Conservation (phyloP, 192 early-diverging fungal species). For the Backusella morwellensis region DNA sequence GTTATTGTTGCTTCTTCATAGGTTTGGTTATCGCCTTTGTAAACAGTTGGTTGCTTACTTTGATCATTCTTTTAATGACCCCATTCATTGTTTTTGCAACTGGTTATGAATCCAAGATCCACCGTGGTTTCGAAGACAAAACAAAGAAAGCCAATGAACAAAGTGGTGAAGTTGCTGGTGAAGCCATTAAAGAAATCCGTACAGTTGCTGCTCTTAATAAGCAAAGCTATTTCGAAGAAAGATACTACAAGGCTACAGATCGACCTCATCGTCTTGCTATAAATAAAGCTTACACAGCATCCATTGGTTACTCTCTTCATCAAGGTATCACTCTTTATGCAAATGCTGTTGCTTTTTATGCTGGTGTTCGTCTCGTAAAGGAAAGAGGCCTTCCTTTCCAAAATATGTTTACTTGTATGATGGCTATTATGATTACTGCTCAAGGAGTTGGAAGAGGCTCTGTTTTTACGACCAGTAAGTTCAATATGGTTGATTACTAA, state of each 20-base stretch:
- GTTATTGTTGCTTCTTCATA: neutral
- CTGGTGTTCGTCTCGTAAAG: conserved; percentile 65
- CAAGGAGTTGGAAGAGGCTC: conserved; percentile 62
- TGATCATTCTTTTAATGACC: conserved; percentile 65
- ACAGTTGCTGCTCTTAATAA: conserved; percentile 82
- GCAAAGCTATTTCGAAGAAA: conserved; percentile 65
- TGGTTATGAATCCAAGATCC: conserved; percentile 48
- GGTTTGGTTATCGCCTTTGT: conserved; percentile 63
- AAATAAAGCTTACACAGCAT: conserved; percentile 58
- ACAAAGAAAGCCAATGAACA: conserved; percentile 75
- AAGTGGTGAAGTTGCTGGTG: conserved; percentile 79
- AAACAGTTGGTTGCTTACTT: conserved; percentile 77
- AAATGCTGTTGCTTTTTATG: conserved; percentile 73
- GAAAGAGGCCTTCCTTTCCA: conserved; percentile 42
- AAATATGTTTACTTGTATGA: conserved; percentile 68
- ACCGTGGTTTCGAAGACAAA: conserved; percentile 59
- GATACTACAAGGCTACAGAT: conserved; percentile 59
- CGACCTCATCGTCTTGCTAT: conserved; percentile 69
- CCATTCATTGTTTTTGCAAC: conserved; percentile 58
- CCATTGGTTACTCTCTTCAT: conserved; percentile 75
- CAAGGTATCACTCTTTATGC: conserved; percentile 71
- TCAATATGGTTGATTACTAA: neutral
- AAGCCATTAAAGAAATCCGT: conserved; percentile 83
- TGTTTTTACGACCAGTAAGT: conserved; percentile 60
- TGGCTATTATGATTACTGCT: conserved; percentile 74